Conservation (phyloP, 1,284 basidiomycete genomes). For the Sanghuangporus weigelae region DNA sequence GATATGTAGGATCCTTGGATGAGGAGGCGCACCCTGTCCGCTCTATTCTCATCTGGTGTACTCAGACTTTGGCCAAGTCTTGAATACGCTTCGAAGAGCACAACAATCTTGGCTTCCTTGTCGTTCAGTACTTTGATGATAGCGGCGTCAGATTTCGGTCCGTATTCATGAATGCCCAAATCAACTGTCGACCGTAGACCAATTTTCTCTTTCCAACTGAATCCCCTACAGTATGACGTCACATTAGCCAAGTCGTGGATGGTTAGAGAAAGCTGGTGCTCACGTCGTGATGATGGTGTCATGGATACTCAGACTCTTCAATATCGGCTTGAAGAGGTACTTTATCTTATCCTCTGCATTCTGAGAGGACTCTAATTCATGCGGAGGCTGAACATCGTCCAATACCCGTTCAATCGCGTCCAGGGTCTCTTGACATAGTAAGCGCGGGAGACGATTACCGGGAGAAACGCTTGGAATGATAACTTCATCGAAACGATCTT, state of each 20-base stretch:
- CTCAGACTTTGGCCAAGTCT: not conserved
- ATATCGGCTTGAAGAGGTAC: not conserved
- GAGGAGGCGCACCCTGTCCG: conserved; percentile 3
- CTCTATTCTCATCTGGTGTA: conserved; percentile 4
- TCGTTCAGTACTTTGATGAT: not conserved
- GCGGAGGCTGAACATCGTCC: not conserved
- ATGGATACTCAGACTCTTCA: not conserved
- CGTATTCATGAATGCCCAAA: not conserved
- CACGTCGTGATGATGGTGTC: conserved; percentile 3
- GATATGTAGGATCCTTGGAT: conserved; percentile 6
- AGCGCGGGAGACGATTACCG: not conserved
- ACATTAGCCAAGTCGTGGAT: not conserved
- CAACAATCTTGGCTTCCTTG: not conserved
- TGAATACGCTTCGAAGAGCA: conserved; percentile 4
- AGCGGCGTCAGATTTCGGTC: conserved; percentile 1
- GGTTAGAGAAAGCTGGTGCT: not conserved
- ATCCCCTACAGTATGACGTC: not conserved
- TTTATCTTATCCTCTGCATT: conserved; percentile 5
- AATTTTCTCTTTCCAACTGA: conserved; percentile 4
- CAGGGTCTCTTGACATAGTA: not conserved
- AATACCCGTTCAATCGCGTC: not conserved
- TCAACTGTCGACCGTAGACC: not conserved
- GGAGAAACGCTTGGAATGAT: not conserved
- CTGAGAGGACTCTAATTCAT: conserved; percentile 3
- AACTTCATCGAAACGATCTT: not conserved